Base-by-base conservation (phyloP, 2,329 filamentous ascomycete genomes). In the Amphichorda felina region DNA sequence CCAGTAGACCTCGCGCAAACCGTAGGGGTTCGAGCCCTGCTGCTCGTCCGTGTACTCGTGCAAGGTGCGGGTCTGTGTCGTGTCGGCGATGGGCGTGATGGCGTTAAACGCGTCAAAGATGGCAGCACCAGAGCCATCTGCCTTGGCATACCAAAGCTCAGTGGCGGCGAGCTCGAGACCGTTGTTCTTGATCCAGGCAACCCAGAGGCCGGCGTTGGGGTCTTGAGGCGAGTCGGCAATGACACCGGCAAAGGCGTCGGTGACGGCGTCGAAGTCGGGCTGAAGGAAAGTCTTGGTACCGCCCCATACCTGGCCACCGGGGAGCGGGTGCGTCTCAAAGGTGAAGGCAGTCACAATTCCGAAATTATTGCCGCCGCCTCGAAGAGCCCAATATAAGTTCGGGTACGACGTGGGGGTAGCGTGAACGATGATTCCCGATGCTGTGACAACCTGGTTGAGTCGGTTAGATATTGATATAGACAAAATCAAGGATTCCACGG, bases 361-460 rank as follows among this genome's bases (percentile, higher is more conserved):
- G 41, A 70, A 76, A 32, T 65, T 75, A 24, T 68, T 70, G 3
- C 70, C 68, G 1, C 72, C 69, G 14, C 70, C 70, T 26, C 60
- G 57, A 2, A 75, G 56, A 2, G 70, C 73, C 67, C 70, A 75
- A 51, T 68, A 75, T 2, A 78, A 55, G 37, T 75, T 70, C 0
- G 56, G 38, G 22, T 74, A 58, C 15, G 63, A 43, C 3, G 51
- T 48, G 4, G 48, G 50, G 5, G 53, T 61, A 3, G 64, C 68
- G 2, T 52, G 59, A 2, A 68, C 43, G 14, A 66, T 47, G 11
- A 53, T 41, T 2, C 70, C 70, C 19, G 50, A 50, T 0, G 60
- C 63, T 8, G 63, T 61, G 2, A 74, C 57, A 4, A 68, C 56
- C 40, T 55, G 34, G 7, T 25, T 14, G 18, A 9, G 14, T 4